Conservation (phyloP, 164 flowering plant genomes). For the Pachysandra terminalis region DNA sequence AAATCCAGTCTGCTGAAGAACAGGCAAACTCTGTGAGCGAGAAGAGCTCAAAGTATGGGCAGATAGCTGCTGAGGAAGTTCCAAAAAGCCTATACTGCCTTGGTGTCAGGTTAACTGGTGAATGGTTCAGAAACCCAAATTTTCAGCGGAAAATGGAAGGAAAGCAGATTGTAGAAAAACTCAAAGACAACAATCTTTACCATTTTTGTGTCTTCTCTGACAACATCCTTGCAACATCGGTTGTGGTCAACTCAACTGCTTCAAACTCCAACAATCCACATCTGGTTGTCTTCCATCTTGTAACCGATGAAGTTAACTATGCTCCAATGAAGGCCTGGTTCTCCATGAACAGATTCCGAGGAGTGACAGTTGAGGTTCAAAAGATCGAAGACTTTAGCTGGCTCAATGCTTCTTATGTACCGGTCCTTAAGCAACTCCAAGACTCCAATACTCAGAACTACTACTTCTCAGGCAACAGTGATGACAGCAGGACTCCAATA, state of each 20-base stretch:
- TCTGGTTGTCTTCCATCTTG: conserved; percentile 68
- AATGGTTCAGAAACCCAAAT: conserved; percentile 54
- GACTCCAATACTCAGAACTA: conserved; percentile 72
- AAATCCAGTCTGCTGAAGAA: conserved; percentile 72
- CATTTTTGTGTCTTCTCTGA: conserved; percentile 88
- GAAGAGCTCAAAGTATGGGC: conserved; percentile 73
- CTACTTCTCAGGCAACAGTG: conserved; percentile 65
- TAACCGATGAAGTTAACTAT: conserved; percentile 79
- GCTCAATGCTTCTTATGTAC: conserved; percentile 91
- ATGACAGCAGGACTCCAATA: conserved; percentile 54
- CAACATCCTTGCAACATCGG: conserved; percentile 83
- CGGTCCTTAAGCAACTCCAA: conserved; percentile 85
- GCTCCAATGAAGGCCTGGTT: conserved; percentile 92
- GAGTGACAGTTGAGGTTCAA: conserved; percentile 73
- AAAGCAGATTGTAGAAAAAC: conserved; percentile 29
- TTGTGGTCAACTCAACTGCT: conserved; percentile 79
- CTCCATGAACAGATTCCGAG: conserved; percentile 52
- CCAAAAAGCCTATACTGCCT: conserved; percentile 82
- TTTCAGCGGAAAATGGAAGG: conserved; percentile 35
- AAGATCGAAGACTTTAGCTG: conserved; percentile 75
- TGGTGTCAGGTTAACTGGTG: conserved; percentile 59
- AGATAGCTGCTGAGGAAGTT: conserved; percentile 86
- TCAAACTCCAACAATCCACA: conserved; percentile 55
- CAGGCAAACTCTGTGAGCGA: conserved; percentile 52
- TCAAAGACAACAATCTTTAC: conserved; percentile 51